Conservation (phyloP, 2,329 filamentous ascomycete species). For the Arachnomyces sp. region DNA sequence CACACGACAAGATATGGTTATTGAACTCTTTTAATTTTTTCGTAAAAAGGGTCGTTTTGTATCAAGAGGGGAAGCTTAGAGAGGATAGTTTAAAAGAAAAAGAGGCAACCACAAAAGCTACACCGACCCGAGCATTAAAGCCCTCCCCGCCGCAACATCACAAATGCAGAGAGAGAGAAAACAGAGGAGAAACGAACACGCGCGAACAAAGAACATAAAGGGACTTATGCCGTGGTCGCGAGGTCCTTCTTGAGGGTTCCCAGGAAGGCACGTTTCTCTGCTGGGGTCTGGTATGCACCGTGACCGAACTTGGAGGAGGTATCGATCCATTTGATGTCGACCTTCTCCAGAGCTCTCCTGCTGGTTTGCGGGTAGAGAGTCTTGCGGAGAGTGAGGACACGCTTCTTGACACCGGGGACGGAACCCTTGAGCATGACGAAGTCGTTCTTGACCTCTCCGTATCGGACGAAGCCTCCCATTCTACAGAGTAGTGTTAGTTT, state of each 20-base stretch:
- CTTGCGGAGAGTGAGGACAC: constrained; percentile 97
- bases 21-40: too few relatives aligned
- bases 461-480: constrained; percentile 98
- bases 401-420: constrained; percentile 97
- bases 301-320: constrained; percentile 99
- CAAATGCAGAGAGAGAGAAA: not conserved
- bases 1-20: too few relatives aligned
- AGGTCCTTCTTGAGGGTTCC: constrained; percentile 99
- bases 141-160: not conserved
- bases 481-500: constrained; percentile 45
- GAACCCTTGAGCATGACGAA: constrained; percentile 97
- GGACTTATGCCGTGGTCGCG: constrained; percentile 47
- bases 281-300: constrained; percentile 96
- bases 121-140: too few relatives aligned
- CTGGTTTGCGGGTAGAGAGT: constrained; percentile 97
- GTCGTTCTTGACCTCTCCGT: constrained; percentile 99
- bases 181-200: constrained; percentile 1
- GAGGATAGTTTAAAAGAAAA: too few relatives aligned
- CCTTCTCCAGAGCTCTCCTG: constrained; percentile 94
- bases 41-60: too few relatives aligned
- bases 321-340: constrained; percentile 99
- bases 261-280: constrained; percentile 96
- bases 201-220: constrained; percentile 25
- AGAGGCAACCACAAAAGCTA: too few relatives aligned
- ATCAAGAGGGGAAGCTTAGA: too few relatives aligned